Evolutionary conservation across 106 monocot genomes (phyloP), one percentile per base, ranked within the genome.

Genomic region (Allium sativum): DNA sequence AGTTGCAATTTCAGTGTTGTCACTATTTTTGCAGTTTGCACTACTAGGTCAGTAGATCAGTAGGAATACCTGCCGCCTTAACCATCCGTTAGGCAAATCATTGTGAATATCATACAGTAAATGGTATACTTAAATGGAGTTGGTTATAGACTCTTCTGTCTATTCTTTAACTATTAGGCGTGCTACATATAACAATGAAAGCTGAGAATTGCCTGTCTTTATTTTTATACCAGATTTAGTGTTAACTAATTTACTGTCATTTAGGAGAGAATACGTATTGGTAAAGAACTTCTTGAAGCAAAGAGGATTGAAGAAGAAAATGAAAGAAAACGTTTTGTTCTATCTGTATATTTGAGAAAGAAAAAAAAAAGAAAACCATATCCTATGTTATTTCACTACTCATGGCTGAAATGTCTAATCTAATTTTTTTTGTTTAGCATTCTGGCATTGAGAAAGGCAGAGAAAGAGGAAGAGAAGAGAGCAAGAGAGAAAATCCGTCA

Each of bases 401-500:
- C 46, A 18, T 62, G 12, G 5, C 42, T 47, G 20, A 3, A 46
- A 45, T 15, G 45, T 62, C 13, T 62, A 47, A 21, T 19, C 41
- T 62, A 62, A 62, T 55, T 4, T 64, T 12, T 48, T 59, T 15
- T 62, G 56, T 72, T 40, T 73, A 98, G 96, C 68, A 63, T 92
- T 21, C 47, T 91, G 68, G 88, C 78, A 67, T 68, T 85, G 72
- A 72, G 91, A 22, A 81, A 84, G 65, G 78, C 79, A 53, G 96
- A 91, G 74, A 91, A 98, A 75, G 96, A 98, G 45, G 96, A 98
- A 72, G 91, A 92, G 70, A 92, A 98, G 78, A 75, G 82, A 77
- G 96, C 96, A 48, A 98, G 96, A 65, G 96, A 96, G 61, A 98
- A 76, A 70, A 88, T 98, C 21, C 96, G 87, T 17, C 90, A 92